Evolutionary conservation across 75 land plant species (phyloP), one percentile per base, ranked within the genome.

Genomic region (Selaginella tamariscina): DNA sequence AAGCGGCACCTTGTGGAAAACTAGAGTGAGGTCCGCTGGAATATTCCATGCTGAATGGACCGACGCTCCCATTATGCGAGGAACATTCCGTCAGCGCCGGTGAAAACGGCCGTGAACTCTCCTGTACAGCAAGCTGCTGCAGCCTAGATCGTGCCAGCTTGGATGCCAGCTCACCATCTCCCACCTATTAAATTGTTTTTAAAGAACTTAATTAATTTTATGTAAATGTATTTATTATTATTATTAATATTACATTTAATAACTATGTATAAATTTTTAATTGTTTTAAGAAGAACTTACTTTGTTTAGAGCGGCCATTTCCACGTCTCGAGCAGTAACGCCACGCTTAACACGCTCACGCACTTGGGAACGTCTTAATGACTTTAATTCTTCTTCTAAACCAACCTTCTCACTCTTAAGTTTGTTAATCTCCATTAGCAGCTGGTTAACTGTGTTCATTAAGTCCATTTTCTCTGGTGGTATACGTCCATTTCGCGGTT

Each of bases 371-470:
- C 71, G 67, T 27, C 65, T 68, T 49, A 70, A 72, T 26, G 54
- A 30, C 63, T 77, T 77, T 21, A 77, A 23, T 64, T 77, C 79
- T 54, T 77, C 79, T 62, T 72, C 79, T 24, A 77, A 31, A 24
- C 74, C 75, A 29, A 72, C 75, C 56, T 77, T 77, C 32, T 77
- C 79, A 8, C 55, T 67, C 56, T 73, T 72, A 20, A 73, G 30
- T 67, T 77, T 77, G 70, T 73, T 73, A 28, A 72, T 68, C 30
- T 77, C 79, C 27, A 68, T 27, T 67, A 77, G 31, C 56, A 77
- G 63, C 31, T 77, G 79, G 62, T 77, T 77, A 28, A 77, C 75
- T 31, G 79, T 77, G 72, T 77, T 77, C 67, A 77, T 77, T 67
- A 77, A 56, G 32, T 77, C 79, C 79, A 77, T 73, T 30, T 77